Evolutionary conservation across 352 stramenopile species (phyloP), one percentile per base, ranked within the genome.

Genomic region (Globisporangium echinulatum): DNA sequence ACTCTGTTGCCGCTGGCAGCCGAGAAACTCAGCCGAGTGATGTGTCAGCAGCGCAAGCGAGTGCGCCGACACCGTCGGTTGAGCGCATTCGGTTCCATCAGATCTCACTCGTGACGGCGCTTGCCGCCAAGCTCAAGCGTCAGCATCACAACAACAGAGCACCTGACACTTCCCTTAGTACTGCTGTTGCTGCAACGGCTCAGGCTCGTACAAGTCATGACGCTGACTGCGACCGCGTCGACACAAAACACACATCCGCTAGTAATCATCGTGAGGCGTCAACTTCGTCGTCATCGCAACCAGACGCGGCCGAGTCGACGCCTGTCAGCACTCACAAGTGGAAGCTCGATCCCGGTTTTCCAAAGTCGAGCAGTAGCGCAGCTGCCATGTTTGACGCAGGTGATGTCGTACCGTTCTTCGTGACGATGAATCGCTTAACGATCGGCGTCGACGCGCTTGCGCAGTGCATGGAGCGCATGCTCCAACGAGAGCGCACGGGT

Each of bases 11-110:
- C 43, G 11, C 3, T 48, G 43, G 4, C 43, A 15, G 7, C 6
- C n/a, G 13, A 48, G 6, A 36, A n/a, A 50, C 46, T 13, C n/a
- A 36, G 25, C n/a, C 46, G 11, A 46, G 9, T 14, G 9, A 46
- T 46, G 43, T 15, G n/a, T 5, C 43, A 17, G 43, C 11, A 48
- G 43, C 11, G 37, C 57, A 66, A 5, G 54, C 56, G 10, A 39
- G 3, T 3, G 70, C 62, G 7, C 37, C 42, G 15, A 38, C 79
- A 2, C 64, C 68, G 7, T 78, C 74, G 0, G 69, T 84, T 0
- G 77, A 82, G 39, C 63, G 63, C 4, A 71, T 84, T 58, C 74
- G 74, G 10, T 66, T 84, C 11, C 72, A 75, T 5, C 72, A 84
- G 48, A 63, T 84, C 14, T 67, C 69, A 11, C 59, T 84, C 0